Percentiles rank a stretch among this genome's conserved stretches.
Conservation (phyloP, 2,329 filamentous ascomycete genomes). For the Cucurbitaria berberidis region DNA sequence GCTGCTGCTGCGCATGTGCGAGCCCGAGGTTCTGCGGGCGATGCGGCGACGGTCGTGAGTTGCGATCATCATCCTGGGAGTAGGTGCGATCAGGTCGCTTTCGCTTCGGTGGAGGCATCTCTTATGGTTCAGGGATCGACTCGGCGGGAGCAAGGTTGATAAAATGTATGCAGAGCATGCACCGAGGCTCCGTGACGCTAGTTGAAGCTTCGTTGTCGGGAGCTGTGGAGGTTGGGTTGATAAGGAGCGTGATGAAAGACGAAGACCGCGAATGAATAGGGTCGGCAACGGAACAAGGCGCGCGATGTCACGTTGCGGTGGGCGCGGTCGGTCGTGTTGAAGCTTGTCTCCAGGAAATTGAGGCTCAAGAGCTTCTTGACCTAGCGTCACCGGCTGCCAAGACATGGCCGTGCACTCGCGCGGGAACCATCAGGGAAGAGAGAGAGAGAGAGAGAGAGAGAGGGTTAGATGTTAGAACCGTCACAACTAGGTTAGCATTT, state of each 20-base stretch:
- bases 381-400: conserved; percentile 8
- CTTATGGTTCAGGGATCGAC: conserved; percentile 38
- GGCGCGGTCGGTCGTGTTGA: conserved; percentile 23
- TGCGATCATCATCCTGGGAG: conserved; percentile 52
- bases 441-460: too few species aligned
- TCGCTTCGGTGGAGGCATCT: conserved; percentile 64
- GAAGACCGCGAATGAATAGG: conserved; percentile 9
- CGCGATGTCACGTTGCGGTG: conserved; percentile 16
- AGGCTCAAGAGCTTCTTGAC: conserved; percentile 15
- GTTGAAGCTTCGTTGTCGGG: conserved; percentile 2
- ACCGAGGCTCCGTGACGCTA: conserved; percentile 16
- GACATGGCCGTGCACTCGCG: not conserved
- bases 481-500: too few species aligned
- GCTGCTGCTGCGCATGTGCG: conserved; percentile 55
- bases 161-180: conserved; percentile 38
- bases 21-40: conserved; percentile 58
- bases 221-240: conserved; percentile 3
- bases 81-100: conserved; percentile 59
- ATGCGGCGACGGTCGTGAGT: conserved; percentile 57
- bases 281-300: conserved; percentile 14
- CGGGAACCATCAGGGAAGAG: too few species aligned
- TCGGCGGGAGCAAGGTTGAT: conserved; percentile 27
- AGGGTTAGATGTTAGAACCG: too few species aligned
- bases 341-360: conserved; percentile 18
- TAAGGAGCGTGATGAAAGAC: not conserved